phyloP scores from a whole-genome alignment of 108 stramenopile genomes.

The Cyclostephanos tholiformis region DNA sequence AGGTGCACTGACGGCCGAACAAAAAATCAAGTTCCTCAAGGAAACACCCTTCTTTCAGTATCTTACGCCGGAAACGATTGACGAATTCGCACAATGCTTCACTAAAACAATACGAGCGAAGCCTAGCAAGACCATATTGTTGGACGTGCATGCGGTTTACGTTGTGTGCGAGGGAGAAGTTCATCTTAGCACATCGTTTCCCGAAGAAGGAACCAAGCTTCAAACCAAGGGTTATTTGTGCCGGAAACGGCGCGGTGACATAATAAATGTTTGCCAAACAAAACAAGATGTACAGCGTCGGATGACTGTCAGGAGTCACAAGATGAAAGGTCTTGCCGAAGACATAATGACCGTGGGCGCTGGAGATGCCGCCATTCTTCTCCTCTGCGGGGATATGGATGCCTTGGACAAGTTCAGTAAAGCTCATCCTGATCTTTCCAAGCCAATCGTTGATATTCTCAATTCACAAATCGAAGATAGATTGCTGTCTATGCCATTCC shows the following conservation, averaged over 20 bases:
- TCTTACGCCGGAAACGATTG: conserved; percentile 35
- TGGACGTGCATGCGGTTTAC: conserved; percentile 31
- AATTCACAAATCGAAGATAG: conserved; percentile 44
- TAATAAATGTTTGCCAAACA: conserved; percentile 45
- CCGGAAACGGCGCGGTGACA: conserved; percentile 52
- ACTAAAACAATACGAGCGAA: background rate
- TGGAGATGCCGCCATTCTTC: conserved; percentile 28
- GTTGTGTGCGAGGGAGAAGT: conserved; percentile 51
- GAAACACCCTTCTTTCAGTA: conserved; percentile 51
- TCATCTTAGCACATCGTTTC: conserved; percentile 38
- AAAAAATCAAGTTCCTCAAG: conserved; percentile 37
- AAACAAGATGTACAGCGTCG: conserved; percentile 35
- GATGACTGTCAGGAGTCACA: conserved; percentile 31
- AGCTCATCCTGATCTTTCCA: conserved; percentile 35
- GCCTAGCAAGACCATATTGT: conserved; percentile 29
- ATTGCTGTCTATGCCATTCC: conserved; percentile 48
- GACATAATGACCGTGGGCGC: conserved; percentile 34
- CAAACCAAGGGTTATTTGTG: conserved; percentile 56
- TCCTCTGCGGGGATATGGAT: conserved; percentile 33
- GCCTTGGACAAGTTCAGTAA: conserved; percentile 41
- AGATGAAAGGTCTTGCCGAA: conserved; percentile 38
- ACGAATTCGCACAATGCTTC: conserved; percentile 54
- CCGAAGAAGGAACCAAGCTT: conserved; percentile 33
- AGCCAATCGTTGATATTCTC: conserved; percentile 32
- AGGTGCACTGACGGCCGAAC: conserved; percentile 16